Evolutionary conservation across 2,329 filamentous ascomycete species (phyloP), one percentile per base, ranked within the genome.

Genomic region (Fusarium sambucinum): DNA sequence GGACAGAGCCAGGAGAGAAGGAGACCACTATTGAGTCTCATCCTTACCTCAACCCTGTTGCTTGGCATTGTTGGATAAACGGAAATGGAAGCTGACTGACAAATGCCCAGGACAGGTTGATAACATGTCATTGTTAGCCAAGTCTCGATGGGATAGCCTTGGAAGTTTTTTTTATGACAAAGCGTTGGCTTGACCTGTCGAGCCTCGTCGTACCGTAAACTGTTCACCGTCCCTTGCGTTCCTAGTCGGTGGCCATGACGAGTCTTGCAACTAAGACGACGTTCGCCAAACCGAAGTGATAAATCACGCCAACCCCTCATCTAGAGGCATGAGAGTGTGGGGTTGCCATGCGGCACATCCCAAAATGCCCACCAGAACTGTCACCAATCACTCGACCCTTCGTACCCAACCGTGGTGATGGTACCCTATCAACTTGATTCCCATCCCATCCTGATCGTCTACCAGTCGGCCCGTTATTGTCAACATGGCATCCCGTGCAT

Each of bases 401-500:
- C 59, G 58, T 46, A 51, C 55, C 61, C 71, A 75, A 75, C 73
- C 73, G 67, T 44, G 57, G 58, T 55, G 62, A 62, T 60, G 71
- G 73, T 74, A 74, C 73, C 73, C 74, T 74, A 75, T 74, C 74
- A 75, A 54, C 65, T 68, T 53, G 60, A 52, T 66, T 47, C 60
- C 48, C 60, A 51, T 62, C 59, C 63, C 59, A 51, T 66, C 57
- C 52, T 41, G 56, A 59, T 66, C 63, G 59, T 52, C 61, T 38
- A 52, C 63, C 59, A 76, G 69, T 76, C 74, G 74, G 74, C 65
- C 74, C 74, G 74, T 76, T 74, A 51, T 68, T 55, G 51, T 59
- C 33, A 51, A 55, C 37, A 60, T 54, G 54, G 37, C 13, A 30
- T 25, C 59, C 29, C 25, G 29, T 63, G 37, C 42, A 64, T 68